Percentiles rank a stretch among this genome's conserved stretches.
These are phyloP conservation scores for Phaeosphaeria sp. DNA, from an alignment of 2,329 filamentous ascomycete species.

Conservation along the genomic window DNA sequence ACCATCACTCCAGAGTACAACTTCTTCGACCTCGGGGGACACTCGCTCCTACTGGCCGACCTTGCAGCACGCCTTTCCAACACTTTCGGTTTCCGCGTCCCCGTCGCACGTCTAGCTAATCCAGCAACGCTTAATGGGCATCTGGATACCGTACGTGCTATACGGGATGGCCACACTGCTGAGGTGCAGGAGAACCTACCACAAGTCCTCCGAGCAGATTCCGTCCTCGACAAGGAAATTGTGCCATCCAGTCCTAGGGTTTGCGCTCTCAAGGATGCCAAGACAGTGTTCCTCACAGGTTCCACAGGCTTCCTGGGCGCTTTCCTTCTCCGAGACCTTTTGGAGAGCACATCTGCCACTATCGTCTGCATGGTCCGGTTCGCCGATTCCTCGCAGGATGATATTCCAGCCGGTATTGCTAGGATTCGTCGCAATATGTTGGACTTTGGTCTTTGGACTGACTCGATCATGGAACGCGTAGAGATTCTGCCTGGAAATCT, in stretches of 20 bases:
- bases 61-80: constrained; percentile 73
- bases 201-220: constrained; percentile 71
- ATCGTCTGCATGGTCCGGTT: constrained; percentile 79
- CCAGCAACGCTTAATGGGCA: constrained; percentile 76
- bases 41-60: constrained; percentile 79
- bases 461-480: constrained; percentile 78
- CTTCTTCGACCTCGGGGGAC: constrained; percentile 83
- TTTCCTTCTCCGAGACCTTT: constrained; percentile 72
- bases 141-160: constrained; percentile 71
- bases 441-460: constrained; percentile 79
- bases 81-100: constrained; percentile 75
- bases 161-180: constrained; percentile 75
- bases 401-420: constrained; percentile 71
- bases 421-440: constrained; percentile 77
- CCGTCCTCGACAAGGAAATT: constrained; percentile 73
- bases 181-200: constrained; percentile 79
- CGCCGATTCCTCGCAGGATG: constrained; percentile 69
- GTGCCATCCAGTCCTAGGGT: constrained; percentile 62
- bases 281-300: constrained; percentile 75
- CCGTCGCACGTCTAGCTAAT: constrained; percentile 73
- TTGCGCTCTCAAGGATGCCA: constrained; percentile 67
- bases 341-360: constrained; percentile 72
- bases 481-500: constrained; percentile 78
- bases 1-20: constrained; percentile 73
- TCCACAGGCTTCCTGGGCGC: constrained; percentile 79